phyloP scores from a whole-genome alignment of 331 rosid species.

The Prunus yedoensis region DNA sequence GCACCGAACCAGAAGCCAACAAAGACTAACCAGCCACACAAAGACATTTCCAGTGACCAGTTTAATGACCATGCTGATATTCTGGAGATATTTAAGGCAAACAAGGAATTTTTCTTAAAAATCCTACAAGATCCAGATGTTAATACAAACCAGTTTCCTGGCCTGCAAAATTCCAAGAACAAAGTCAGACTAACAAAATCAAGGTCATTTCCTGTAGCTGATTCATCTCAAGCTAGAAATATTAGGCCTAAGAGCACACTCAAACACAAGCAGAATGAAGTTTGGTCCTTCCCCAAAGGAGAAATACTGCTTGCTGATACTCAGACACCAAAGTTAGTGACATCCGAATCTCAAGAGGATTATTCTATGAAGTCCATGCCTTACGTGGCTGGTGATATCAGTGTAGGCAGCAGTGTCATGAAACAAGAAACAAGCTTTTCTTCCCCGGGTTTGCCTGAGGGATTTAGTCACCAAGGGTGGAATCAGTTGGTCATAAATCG shows the following conservation, averaged over 20 bases:
- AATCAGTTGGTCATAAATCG: constrained; percentile 74
- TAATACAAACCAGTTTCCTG: constrained; percentile 21
- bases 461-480: constrained; percentile 66
- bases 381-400: constrained; percentile 13
- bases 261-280: constrained; percentile 69
- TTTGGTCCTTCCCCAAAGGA: constrained; percentile 48
- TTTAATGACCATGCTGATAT: constrained; percentile 48
- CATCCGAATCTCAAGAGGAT: constrained; percentile 32
- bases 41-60: constrained; percentile 28
- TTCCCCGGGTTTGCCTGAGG: constrained; percentile 33
- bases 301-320: constrained; percentile 30
- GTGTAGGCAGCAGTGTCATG: constrained; percentile 15
- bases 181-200: constrained; percentile 60
- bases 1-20: constrained; percentile 14
- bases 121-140: constrained; percentile 46
- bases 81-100: constrained; percentile 47
- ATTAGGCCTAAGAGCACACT: constrained; percentile 45
- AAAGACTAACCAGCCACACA: constrained; percentile 22
- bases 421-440: constrained; percentile 27
- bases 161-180: constrained; percentile 38
- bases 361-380: constrained; percentile 22
- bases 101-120: constrained; percentile 66
- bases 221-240: constrained; percentile 30
- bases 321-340: constrained; percentile 23
- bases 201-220: constrained; percentile 66